A percentile compares a stretch with the other conserved stretches of the same genome.
phyloP scores from a whole-genome alignment of 2,329 filamentous ascomycete genomes.

The Talaromyces islandicus region DNA sequence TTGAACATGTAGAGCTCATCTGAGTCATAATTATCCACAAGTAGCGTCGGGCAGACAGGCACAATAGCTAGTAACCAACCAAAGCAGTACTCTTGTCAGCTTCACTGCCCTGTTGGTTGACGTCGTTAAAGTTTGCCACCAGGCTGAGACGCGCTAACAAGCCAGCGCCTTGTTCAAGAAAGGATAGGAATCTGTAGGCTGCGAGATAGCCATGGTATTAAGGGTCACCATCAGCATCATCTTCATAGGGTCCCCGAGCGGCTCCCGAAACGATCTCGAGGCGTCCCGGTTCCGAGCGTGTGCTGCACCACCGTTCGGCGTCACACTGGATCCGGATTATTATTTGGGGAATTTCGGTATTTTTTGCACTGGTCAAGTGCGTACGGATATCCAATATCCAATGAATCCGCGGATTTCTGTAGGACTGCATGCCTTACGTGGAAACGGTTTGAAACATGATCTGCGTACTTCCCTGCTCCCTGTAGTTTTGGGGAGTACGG shows the following conservation, averaged over 20 bases:
- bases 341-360: neutral
- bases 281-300: neutral
- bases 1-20: neutral
- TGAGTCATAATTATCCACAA: neutral
- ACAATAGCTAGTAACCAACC: neutral
- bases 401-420: neutral
- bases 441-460: neutral
- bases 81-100: neutral
- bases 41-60: neutral
- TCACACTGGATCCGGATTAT: neutral
- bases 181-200: neutral
- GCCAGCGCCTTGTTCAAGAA: neutral
- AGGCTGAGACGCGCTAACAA: neutral
- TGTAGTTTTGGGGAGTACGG: neutral
- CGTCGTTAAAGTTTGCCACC: neutral
- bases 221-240: neutral
- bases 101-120: neutral
- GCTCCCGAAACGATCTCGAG: neutral
- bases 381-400: no score
- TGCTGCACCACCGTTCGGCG: neutral
- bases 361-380: neutral
- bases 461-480: neutral
- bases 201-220: neutral
- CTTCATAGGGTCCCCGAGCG: neutral
- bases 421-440: neutral